Conservation (phyloP, 805 yeast species). For the Candida montana region DNA sequence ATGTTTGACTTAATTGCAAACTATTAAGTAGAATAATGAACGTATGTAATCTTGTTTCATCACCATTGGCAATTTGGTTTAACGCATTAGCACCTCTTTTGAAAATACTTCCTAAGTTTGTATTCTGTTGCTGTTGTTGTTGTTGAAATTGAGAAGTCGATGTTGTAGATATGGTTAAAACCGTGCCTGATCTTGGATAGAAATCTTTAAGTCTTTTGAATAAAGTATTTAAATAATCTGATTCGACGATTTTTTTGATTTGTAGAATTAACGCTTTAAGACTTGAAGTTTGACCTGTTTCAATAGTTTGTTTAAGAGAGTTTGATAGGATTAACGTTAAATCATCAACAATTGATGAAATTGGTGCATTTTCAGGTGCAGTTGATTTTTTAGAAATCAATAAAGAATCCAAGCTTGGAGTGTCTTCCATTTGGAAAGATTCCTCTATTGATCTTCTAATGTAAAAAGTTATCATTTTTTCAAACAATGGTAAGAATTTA, state of each 20-base stretch:
- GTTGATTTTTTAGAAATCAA: constrained; percentile 20
- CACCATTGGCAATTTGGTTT: constrained; percentile 34
- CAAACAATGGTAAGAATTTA: constrained; percentile 57
- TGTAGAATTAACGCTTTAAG: constrained; percentile 51
- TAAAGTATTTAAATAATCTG: constrained; percentile 56
- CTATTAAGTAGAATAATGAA: constrained; percentile 72
- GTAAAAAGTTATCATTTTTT: constrained; percentile 57
- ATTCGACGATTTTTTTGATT: constrained; percentile 54
- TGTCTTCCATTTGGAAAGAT: constrained; percentile 72
- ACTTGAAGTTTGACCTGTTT: constrained; percentile 60
- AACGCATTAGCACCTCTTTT: constrained; percentile 40
- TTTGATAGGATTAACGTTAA: constrained; percentile 67
- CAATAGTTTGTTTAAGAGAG: constrained; percentile 57
- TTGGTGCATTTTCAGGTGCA: constrained; percentile 56
- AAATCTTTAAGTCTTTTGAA: constrained; percentile 40
- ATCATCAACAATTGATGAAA: constrained; percentile 85
- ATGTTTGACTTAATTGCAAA: constrained; percentile 54
- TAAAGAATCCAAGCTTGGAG: constrained; percentile 50
- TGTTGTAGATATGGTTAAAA: constrained; percentile 18
- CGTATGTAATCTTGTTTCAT: constrained; percentile 46
- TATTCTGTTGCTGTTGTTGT: constrained; percentile 17
- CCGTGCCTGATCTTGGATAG: constrained; percentile 35
- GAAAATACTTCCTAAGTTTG: constrained; percentile 28
- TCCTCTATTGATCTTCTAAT: constrained; percentile 75
- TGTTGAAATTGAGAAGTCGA: constrained; percentile 9